These are phyloP conservation scores for Boletus rubescentipes DNA, from an alignment of 768 basidiomycete genomes.

Conservation along the genomic window DNA sequence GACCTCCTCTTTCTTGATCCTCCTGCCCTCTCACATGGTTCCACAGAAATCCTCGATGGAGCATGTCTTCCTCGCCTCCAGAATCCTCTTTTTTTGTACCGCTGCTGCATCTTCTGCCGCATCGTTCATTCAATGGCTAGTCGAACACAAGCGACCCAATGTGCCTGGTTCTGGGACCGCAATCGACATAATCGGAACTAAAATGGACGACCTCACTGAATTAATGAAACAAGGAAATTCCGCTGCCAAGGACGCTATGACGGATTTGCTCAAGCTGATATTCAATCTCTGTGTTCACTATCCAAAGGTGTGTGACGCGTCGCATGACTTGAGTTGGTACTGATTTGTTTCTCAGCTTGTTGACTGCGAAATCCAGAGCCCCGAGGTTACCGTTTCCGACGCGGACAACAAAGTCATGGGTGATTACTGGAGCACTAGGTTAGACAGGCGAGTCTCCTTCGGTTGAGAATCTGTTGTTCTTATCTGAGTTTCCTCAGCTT, in stretches of 20 bases:
- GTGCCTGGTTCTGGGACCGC: constrained; percentile 41
- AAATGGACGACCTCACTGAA: constrained; percentile 56
- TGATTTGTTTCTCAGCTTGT: constrained; percentile 30
- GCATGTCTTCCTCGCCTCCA: constrained; percentile 69
- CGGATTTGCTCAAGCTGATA: constrained; percentile 79
- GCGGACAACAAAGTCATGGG: constrained; percentile 53
- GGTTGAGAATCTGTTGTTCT: neutral
- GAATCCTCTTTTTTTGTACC: constrained; percentile 75
- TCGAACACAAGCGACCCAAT: constrained; percentile 61
- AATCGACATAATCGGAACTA: constrained; percentile 58
- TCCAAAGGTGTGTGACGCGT: constrained; percentile 54
- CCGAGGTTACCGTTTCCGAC: constrained; percentile 16
- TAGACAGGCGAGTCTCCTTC: constrained; percentile 59
- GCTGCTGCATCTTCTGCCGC: constrained; percentile 49
- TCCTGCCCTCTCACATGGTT: constrained; percentile 5
- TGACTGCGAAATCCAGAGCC: constrained; percentile 44
- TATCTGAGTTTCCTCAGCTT: constrained; percentile 37
- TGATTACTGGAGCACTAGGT: constrained; percentile 70
- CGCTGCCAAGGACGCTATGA: constrained; percentile 62
- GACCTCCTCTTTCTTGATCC: constrained; percentile 12
- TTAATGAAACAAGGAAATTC: constrained; percentile 46
- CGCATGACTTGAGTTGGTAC: neutral
- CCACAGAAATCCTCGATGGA: constrained; percentile 63
- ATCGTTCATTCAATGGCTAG: constrained; percentile 50
- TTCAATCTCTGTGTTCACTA: constrained; percentile 84